These are phyloP conservation scores for Ogataea wickerhamii DNA, from an alignment of 805 yeast species.

Conservation along the genomic window DNA sequence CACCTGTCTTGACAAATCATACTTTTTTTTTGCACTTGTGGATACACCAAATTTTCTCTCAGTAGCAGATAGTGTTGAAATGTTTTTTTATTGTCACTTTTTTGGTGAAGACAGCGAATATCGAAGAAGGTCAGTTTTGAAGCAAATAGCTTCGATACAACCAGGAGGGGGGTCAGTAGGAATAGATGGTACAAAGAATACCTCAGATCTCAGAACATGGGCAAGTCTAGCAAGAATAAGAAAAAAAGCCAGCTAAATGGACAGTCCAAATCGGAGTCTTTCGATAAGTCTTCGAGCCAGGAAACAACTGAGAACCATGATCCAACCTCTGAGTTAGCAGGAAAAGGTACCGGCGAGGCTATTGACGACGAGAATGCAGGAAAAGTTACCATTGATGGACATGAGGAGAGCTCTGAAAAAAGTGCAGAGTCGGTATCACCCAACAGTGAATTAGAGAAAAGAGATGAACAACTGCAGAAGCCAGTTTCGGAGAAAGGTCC, in stretches of 20 bases:
- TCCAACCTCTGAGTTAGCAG: neutral
- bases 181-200: neutral
- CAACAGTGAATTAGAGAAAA: neutral
- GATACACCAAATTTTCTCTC: neutral
- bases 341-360: neutral
- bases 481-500: constrained; percentile 6
- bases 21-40: neutral
- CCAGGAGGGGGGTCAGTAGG: neutral
- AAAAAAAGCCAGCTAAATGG: constrained; percentile 2
- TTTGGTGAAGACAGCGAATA: neutral
- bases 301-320: neutral
- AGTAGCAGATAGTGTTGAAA: neutral
- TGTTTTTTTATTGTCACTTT: neutral
- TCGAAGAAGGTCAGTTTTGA: neutral
- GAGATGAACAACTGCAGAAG: constrained; percentile 3
- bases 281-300: neutral
- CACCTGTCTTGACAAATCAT: neutral
- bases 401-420: neutral
- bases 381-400: neutral
- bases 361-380: neutral
- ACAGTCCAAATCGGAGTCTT: neutral
- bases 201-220: constrained; percentile 3
- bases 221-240: constrained; percentile 7
- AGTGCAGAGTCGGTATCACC: neutral
- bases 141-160: neutral